Base-by-base conservation (phyloP, 2,329 filamentous ascomycete genomes). In the Corinectria fuckeliana region DNA sequence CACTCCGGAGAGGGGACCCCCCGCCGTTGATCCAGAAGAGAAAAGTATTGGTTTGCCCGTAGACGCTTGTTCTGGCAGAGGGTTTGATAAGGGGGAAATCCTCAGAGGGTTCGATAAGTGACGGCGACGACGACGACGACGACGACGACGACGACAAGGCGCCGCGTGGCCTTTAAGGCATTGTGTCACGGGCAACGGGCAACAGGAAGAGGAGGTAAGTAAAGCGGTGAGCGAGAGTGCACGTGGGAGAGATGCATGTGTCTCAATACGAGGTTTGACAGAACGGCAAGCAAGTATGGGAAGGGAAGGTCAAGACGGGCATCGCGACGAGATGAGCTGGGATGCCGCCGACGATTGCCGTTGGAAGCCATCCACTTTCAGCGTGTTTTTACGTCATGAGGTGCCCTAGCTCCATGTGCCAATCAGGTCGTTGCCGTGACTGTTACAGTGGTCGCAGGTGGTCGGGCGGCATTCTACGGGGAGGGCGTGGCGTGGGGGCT, bases 291-390 rank as follows among this genome's bases (percentile, higher is more conserved):
- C n/a, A n/a, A n/a, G n/a, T n/a, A n/a, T n/a, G n/a, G n/a, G n/a
- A n/a, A n/a, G n/a, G n/a, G n/a, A n/a, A n/a, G n/a, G n/a, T n/a
- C n/a, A 57, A 61, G 52, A 62, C 51, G 62, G 58, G 62, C 38
- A 51, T 65, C 56, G 62, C 32, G 30, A 47, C 18, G n/a, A 28
- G 23, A 28, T 45, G 42, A 34, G 32, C 16, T n/a, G 13, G 5
- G 30, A 7, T 3, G 14, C 36, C 39, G 20, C 66, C 66, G 66
- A 69, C 38, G 62, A 39, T 61, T 61, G 61, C 58, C 64, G 50
- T 38, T 44, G 57, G 41, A 67, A 67, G 57, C 58, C 54, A 50
- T 50, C 14, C 20, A 8, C 14, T 16, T 18, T 36, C 16, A 36
- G 32, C 32, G 32, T 36, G 32, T 3, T 16, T 25, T 23, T 44